Evolutionary conservation across 1,139 yeast genomes (phyloP).

Genomic region (Yarrowia galli): DNA sequence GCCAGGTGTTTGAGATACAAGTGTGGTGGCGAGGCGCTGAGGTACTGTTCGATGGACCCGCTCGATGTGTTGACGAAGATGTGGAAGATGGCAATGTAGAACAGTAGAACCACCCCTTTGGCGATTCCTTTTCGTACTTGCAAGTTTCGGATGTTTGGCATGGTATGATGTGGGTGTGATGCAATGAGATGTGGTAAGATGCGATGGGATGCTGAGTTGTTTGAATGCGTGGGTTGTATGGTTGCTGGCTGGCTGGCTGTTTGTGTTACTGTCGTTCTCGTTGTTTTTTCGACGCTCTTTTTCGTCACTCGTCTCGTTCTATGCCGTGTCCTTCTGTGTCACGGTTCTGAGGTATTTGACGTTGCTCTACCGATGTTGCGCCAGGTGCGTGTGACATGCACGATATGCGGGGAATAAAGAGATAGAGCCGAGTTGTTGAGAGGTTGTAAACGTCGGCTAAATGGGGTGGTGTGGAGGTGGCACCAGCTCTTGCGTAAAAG

Average conservation of each 20-base stretch:
- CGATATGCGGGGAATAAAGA: conserved; percentile 27
- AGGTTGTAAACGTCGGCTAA: too few species aligned
- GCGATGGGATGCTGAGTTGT: not conserved
- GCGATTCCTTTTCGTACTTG: conserved; percentile 21
- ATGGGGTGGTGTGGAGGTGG: too few species aligned
- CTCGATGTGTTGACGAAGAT: conserved; percentile 26
- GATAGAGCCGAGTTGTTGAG: conserved; percentile 17
- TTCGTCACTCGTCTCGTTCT: not conserved
- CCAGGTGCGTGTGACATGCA: conserved; percentile 6
- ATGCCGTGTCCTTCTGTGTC: not conserved
- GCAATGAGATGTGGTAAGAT: not conserved
- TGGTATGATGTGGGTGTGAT: not conserved
- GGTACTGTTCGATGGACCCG: conserved; percentile 23
- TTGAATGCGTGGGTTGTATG: not conserved
- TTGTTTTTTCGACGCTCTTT: too few species aligned
- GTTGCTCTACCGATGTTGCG: conserved; percentile 14
- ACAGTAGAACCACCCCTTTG: conserved; percentile 25
- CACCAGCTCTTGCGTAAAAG: too few species aligned
- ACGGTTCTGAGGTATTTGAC: conserved; percentile 16
- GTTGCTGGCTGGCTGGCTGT: not conserved
- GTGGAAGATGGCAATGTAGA: conserved; percentile 31
- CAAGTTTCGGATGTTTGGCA: conserved; percentile 3
- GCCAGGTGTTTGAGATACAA: conserved; percentile 10
- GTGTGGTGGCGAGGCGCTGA: conserved; percentile 17
- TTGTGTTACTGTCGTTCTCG: too few species aligned